These are phyloP conservation scores for Ogataea neopini DNA, from an alignment of 805 yeast genomes.

Conservation along the genomic window DNA sequence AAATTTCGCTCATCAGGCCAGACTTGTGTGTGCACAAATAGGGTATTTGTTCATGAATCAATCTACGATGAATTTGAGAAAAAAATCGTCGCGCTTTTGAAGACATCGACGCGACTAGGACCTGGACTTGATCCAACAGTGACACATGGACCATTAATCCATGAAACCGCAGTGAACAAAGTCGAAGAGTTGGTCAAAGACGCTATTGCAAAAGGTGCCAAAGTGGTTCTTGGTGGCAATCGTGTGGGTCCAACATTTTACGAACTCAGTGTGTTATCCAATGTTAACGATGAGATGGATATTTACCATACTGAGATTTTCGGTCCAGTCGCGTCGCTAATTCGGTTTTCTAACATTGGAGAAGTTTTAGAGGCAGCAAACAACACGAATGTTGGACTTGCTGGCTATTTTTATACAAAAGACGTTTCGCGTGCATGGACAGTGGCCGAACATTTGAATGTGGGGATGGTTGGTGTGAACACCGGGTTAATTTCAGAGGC, in stretches of 20 bases:
- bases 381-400: conserved; percentile 64
- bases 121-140: conserved; percentile 56
- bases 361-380: conserved; percentile 62
- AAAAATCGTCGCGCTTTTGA: conserved; percentile 45
- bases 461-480: conserved; percentile 80
- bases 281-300: conserved; percentile 55
- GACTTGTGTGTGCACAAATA: conserved; percentile 77
- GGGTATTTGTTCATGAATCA: conserved; percentile 61
- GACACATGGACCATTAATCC: conserved; percentile 77
- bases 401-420: conserved; percentile 67
- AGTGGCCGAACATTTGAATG: conserved; percentile 62
- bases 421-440: conserved; percentile 51
- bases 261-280: conserved; percentile 62
- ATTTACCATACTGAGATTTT: conserved; percentile 68
- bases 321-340: conserved; percentile 75
- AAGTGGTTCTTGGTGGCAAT: conserved; percentile 58
- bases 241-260: conserved; percentile 65
- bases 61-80: conserved; percentile 59
- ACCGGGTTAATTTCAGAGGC: conserved; percentile 69
- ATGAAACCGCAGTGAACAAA: conserved; percentile 55
- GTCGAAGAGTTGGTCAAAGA: conserved; percentile 61
- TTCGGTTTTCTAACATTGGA: conserved; percentile 54
- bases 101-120: conserved; percentile 53
- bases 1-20: conserved; percentile 79
- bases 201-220: conserved; percentile 63